Evolutionary conservation across 140 eudicot genomes (phyloP).

Genomic region (Flaveria floridana): DNA sequence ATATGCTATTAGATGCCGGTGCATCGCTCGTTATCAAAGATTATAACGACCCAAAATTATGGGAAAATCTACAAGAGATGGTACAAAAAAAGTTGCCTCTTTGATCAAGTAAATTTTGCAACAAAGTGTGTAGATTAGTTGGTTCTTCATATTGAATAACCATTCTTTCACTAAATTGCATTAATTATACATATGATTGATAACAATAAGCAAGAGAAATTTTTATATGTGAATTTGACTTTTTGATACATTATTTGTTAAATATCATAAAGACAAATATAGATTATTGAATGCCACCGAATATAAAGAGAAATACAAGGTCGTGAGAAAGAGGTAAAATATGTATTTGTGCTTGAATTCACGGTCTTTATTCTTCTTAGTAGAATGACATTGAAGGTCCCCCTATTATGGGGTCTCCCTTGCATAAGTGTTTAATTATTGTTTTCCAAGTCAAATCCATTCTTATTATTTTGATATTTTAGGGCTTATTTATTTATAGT

Average conservation of each 20-base stretch:
- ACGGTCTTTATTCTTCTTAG: too few species aligned
- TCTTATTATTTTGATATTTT: too few species aligned
- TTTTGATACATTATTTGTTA: not conserved
- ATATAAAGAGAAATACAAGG: too few species aligned
- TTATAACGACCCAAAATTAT: conserved; percentile 64
- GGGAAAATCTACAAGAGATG: conserved; percentile 60
- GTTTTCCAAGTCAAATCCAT: too few species aligned
- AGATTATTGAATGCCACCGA: too few species aligned
- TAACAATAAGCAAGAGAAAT: not conserved
- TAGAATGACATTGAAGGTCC: too few species aligned
- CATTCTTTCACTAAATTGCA: not conserved
- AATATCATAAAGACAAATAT: not conserved
- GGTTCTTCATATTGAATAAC: conserved; percentile 28
- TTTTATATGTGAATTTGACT: not conserved
- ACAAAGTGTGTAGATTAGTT: conserved; percentile 25
- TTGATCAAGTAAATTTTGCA: conserved; percentile 25
- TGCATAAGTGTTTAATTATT: too few species aligned
- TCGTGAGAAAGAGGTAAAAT: too few species aligned
- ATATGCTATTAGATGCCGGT: conserved; percentile 57
- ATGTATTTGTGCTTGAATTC: too few species aligned
- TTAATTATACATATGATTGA: not conserved
- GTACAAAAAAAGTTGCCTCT: conserved; percentile 30
- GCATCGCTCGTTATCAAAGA: conserved; percentile 75
- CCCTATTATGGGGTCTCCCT: too few species aligned
- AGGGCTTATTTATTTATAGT: too few species aligned